phyloP scores from a whole-genome alignment of 257 asterid genomes.

The Plantago ovata region DNA sequence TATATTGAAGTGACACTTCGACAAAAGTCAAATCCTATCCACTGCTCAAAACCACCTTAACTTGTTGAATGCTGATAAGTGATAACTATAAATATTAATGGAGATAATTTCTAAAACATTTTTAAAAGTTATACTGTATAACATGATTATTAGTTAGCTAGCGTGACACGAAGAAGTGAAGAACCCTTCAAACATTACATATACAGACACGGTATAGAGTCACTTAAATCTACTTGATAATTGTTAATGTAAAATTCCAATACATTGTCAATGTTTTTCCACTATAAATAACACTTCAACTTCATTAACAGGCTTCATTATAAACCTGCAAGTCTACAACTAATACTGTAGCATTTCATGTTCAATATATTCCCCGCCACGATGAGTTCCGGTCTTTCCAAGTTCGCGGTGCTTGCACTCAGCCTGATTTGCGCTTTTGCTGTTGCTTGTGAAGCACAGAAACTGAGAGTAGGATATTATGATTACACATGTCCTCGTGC shows the following conservation, averaged over 20 bases:
- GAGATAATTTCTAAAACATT: background rate
- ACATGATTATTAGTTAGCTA: too few relatives aligned
- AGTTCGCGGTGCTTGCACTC: conserved; percentile 19
- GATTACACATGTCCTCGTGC: conserved; percentile 39
- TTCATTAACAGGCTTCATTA: conserved; percentile 3
- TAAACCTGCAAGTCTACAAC: background rate
- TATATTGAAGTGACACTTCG: conserved; percentile 4
- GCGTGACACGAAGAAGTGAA: background rate
- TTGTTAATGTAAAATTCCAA: conserved; percentile 15
- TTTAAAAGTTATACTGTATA: too few relatives aligned
- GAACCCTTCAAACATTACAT: conserved; percentile 18
- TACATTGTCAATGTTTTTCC: background rate
- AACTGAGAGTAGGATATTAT: conserved; percentile 41
- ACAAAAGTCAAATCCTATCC: conserved; percentile 2
- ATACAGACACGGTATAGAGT: background rate
- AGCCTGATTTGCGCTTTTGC: conserved; percentile 7
- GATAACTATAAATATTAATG: background rate
- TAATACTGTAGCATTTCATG: too few relatives aligned
- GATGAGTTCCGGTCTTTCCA: conserved; percentile 24
- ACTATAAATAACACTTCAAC: conserved; percentile 17
- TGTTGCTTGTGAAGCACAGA: conserved; percentile 9
- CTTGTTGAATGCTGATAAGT: background rate
- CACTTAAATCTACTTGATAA: background rate
- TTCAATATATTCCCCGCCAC: too few relatives aligned
- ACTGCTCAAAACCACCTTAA: conserved; percentile 1